Conservation (phyloP, 805 yeast species). For the Ogataea kodamae region DNA sequence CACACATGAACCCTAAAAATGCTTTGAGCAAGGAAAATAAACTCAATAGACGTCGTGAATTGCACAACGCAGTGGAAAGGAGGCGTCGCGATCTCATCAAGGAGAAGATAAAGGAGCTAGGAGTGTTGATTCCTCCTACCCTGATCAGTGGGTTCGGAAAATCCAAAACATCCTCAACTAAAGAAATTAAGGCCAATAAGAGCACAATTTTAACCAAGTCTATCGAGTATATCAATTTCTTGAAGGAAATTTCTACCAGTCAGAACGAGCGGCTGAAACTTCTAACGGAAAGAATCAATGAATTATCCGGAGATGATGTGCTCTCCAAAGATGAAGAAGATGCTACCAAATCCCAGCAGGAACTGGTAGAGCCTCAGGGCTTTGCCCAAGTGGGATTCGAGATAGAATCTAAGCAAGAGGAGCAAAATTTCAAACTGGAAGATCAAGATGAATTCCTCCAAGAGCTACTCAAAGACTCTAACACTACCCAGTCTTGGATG, state of each 20-base stretch:
- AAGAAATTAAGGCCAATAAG: conserved; percentile 78
- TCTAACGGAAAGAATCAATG: conserved; percentile 38
- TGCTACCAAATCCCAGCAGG: too few relatives aligned
- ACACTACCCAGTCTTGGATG: conserved; percentile 7
- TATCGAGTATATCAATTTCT: conserved; percentile 72
- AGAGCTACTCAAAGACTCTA: conserved; percentile 11
- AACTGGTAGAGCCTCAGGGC: neutral
- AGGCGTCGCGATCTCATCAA: conserved; percentile 88
- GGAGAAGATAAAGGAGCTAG: conserved; percentile 81
- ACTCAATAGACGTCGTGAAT: conserved; percentile 73
- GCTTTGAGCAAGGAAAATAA: conserved; percentile 61
- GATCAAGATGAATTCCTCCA: conserved; percentile 18
- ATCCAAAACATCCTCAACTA: conserved; percentile 35
- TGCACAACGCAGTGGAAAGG: conserved; percentile 93
- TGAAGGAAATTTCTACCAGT: conserved; percentile 54
- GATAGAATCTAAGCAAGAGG: conserved; percentile 3
- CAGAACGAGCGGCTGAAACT: conserved; percentile 49
- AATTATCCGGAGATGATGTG: conserved; percentile 8
- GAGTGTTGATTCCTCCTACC: conserved; percentile 75
- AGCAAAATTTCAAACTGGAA: conserved; percentile 12
- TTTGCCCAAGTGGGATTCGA: conserved; percentile 2
- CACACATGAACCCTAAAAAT: conserved; percentile 34
- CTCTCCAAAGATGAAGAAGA: conserved; percentile 6
- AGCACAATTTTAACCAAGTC: conserved; percentile 72
- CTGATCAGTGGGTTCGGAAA: conserved; percentile 42